A percentile compares a stretch with the other conserved stretches of the same genome.
These are phyloP conservation scores for Colletotrichum sp. DNA, from an alignment of 2,329 filamentous ascomycete genomes.

Conservation along the genomic window DNA sequence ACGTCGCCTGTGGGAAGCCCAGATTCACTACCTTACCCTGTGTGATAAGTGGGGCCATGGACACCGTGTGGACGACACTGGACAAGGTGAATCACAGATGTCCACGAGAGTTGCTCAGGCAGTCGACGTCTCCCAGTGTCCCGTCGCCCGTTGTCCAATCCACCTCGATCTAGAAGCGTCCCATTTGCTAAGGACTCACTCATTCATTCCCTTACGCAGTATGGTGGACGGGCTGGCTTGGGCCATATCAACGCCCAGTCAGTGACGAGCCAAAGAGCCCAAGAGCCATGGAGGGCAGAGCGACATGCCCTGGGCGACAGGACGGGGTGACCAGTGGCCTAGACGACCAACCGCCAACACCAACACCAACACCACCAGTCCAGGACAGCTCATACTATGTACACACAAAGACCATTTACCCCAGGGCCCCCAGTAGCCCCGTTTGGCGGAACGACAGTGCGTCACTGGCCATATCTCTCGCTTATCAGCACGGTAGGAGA, in stretches of 20 bases:
- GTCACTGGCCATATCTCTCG: background rate
- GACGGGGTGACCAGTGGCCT: background rate
- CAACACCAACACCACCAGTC: background rate
- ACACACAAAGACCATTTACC: background rate
- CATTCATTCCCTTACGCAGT: background rate
- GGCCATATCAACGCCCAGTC: background rate
- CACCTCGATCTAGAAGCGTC: background rate
- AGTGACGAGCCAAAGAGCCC: background rate
- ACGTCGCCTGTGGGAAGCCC: background rate
- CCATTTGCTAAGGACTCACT: background rate
- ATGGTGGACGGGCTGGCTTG: background rate
- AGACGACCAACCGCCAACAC: background rate
- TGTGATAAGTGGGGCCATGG: background rate
- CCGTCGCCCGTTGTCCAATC: background rate
- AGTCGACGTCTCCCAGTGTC: background rate
- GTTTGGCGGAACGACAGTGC: background rate
- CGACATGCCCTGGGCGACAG: background rate
- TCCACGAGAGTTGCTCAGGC: background rate
- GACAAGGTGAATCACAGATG: background rate
- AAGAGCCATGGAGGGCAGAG: background rate
- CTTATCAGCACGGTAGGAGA: conserved; percentile 12
- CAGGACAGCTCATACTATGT: too few relatives aligned
- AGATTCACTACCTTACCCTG: background rate
- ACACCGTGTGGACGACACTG: background rate
- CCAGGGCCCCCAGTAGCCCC: background rate